phyloP scores from a whole-genome alignment of 345 rosid species.

The Moricandia moricandioides region DNA sequence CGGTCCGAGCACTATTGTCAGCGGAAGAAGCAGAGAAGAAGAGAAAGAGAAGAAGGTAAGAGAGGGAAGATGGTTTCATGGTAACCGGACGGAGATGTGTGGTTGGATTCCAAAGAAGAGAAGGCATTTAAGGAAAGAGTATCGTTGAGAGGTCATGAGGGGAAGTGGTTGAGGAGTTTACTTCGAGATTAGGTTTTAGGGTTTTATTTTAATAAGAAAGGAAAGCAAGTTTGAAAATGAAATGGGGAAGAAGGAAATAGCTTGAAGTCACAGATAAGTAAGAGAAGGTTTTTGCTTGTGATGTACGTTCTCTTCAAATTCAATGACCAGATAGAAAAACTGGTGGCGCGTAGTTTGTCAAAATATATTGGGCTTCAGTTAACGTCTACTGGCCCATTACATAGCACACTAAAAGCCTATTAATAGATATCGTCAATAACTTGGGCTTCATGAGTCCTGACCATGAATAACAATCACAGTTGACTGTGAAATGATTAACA shows the following conservation, averaged over 20 bases:
- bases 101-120: slow-evolving; percentile 25
- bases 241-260: slow-evolving; percentile 49
- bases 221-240: slow-evolving; percentile 27
- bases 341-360: not conserved
- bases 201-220: slow-evolving; percentile 28
- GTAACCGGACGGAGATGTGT: slow-evolving; percentile 40
- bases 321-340: slow-evolving; percentile 10
- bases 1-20: slow-evolving; percentile 50
- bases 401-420: no score
- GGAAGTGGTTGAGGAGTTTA: slow-evolving; percentile 65
- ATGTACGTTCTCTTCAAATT: slow-evolving; percentile 8
- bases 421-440: no score
- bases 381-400: not conserved
- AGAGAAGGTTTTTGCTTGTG: slow-evolving; percentile 8
- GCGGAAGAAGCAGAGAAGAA: slow-evolving; percentile 33
- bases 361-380: slow-evolving; percentile 2
- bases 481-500: not conserved
- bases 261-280: slow-evolving; percentile 66
- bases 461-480: no score
- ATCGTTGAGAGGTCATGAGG: slow-evolving; percentile 67
- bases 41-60: slow-evolving; percentile 35
- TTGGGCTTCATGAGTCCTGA: no score
- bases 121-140: slow-evolving; percentile 41
- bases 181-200: slow-evolving; percentile 54
- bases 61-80: slow-evolving; percentile 40